Evolutionary conservation across 805 yeast species (phyloP), one percentile per base, ranked within the genome.

Genomic region (Tetrapisispora taiwanensis): DNA sequence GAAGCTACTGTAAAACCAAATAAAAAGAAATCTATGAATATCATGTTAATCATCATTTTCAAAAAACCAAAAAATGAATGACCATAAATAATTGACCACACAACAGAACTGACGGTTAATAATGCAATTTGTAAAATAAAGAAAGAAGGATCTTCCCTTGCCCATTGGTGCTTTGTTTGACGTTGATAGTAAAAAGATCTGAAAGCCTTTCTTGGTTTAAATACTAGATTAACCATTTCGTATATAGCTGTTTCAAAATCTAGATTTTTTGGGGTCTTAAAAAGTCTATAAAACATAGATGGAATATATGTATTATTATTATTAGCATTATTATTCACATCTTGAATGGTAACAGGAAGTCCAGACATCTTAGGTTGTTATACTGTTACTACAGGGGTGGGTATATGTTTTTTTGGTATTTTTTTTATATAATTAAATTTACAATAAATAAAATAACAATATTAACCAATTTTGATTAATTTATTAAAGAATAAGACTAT

Each of bases 211-310:
- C 81, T 76, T 1, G 97, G 97, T 35, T 80, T 75, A 24, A 78
- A 68, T 14, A 88, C 68, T 44, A 88, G 66, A 55, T 86, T 75
- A 48, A 82, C 68, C 63, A 88, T 81, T 60, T 89, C 97, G 95
- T 95, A 89, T 47, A 79, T 72, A 13, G 96, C 95, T 1, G 95
- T 84, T 62, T 89, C 97, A 55, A 88, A 84, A 64, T 89, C 96
- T 44, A 88, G 69, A 0, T 95, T 81, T 41, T 47, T 53, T 8
- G 81, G 84, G 1, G 95, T 89, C 52, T 79, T 78, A 49, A 82
- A 67, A 33, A 81, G 60, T 42, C 85, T 62, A 48, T 59, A 62
- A 40, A 69, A 53, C 39, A 62, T 63, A 5, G 62, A 49, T 14
- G 73, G 73, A 8, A 65, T 40, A 14, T 36, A 19, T 1, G 36